phyloP scores from a whole-genome alignment of 208 protist genomes.

The Trypanosoma brucei region DNA sequence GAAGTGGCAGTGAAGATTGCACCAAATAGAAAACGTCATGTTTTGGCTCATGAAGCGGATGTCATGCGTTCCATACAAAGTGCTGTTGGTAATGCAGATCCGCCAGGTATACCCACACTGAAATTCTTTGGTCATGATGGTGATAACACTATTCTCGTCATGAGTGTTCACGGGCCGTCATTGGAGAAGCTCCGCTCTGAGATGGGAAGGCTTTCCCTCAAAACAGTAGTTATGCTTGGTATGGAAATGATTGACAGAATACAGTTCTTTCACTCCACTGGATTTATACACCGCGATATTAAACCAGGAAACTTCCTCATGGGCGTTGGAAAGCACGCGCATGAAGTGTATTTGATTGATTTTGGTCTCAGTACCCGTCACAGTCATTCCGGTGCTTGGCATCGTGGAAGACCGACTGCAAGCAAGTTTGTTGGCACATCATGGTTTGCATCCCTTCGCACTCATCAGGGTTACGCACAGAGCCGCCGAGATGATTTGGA shows the following conservation, averaged over 20 bases:
- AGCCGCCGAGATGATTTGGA: conserved; percentile 88
- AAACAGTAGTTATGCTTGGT: conserved; percentile 98
- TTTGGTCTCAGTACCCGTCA: conserved; percentile 92
- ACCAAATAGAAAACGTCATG: conserved; percentile 73
- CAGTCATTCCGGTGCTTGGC: conserved; percentile 44
- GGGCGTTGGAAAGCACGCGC: conserved; percentile 84
- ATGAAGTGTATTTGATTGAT: conserved; percentile 89
- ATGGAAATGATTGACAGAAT: conserved; percentile 97
- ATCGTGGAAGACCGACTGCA: conserved; percentile 70
- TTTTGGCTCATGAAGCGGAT: conserved; percentile 97
- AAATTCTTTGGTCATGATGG: conserved; percentile 96
- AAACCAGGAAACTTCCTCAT: conserved; percentile 99
- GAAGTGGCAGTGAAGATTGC: conserved; percentile 59
- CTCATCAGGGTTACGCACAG: conserved; percentile 93
- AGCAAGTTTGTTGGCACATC: conserved; percentile 96
- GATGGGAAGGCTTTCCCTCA: conserved; percentile 93
- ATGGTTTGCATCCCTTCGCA: conserved; percentile 95
- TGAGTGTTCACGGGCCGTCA: conserved; percentile 96
- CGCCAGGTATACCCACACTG: conserved; percentile 92
- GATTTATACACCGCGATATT: conserved; percentile 97
- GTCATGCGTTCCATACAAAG: conserved; percentile 87
- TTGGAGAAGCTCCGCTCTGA: conserved; percentile 92
- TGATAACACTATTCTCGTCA: conserved; percentile 98
- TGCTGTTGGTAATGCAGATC: conserved; percentile 34
- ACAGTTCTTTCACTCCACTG: conserved; percentile 96